These are phyloP conservation scores for Chlorella sorokiniana DNA, from an alignment of 139 green algal genomes.

Conservation along the genomic window DNA sequence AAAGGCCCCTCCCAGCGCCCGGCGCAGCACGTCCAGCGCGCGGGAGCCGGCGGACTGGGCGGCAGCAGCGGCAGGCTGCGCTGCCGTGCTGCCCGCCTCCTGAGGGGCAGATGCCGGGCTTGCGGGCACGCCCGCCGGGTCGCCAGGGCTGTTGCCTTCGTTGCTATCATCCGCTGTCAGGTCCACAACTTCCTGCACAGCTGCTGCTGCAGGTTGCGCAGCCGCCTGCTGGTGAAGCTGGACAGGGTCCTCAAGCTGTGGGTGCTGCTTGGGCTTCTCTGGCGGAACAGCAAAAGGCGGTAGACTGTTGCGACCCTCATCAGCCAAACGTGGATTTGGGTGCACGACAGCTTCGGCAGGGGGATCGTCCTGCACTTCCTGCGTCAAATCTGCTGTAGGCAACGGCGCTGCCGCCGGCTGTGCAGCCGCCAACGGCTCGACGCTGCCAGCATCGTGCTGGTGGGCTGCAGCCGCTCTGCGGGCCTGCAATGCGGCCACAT, in stretches of 20 bases:
- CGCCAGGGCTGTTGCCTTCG: neutral
- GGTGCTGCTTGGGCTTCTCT: no score
- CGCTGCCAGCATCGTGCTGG: neutral
- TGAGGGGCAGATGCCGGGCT: no score
- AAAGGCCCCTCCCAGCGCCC: neutral
- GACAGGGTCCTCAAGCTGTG: neutral
- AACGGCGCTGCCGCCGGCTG: neutral
- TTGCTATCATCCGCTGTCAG: neutral
- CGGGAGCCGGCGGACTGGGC: no score
- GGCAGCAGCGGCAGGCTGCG: no score
- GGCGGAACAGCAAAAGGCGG: neutral
- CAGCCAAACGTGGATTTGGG: no score
- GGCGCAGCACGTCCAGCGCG: no score
- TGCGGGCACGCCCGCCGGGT: neutral
- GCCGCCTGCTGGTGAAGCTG: neutral
- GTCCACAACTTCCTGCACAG: neutral
- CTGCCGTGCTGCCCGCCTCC: no score
- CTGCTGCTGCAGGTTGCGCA: no score
- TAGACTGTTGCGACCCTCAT: no score
- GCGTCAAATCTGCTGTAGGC: no score
- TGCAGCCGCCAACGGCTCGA: neutral
- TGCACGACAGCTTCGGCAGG: no score
- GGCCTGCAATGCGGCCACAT: slow-evolving; percentile 5
- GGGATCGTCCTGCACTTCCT: no score
- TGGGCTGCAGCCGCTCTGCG: neutral